These are phyloP conservation scores for Haberlea rhodopensis DNA, from an alignment of 257 asterid genomes.

Conservation along the genomic window DNA sequence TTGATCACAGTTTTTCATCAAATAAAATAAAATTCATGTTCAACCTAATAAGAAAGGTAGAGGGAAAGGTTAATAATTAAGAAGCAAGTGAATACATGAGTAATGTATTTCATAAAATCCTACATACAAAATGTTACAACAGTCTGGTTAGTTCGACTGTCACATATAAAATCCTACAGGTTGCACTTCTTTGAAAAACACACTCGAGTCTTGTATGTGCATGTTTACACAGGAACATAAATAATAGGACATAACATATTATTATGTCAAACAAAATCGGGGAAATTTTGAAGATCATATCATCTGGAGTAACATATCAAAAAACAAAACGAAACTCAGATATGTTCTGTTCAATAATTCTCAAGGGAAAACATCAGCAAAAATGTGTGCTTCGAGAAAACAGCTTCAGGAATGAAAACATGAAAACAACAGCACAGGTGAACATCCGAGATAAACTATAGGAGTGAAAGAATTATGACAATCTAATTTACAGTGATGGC, in stretches of 20 bases:
- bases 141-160: no score
- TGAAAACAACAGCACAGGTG: not conserved
- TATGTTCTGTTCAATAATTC: not conserved
- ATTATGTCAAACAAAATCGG: no score
- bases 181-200: no score
- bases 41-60: not conserved
- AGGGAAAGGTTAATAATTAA: not conserved
- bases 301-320: no score
- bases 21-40: not conserved
- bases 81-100: not conserved
- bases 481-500: conserved; percentile 13
- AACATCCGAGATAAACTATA: not conserved
- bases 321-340: not conserved
- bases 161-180: no score
- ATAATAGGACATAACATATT: no score
- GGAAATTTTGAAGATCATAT: no score
- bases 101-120: no score
- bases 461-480: conserved; percentile 1
- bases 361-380: conserved; percentile 1
- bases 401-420: conserved; percentile 1
- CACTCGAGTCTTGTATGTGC: no score
- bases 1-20: no score
- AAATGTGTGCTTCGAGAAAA: conserved; percentile 1
- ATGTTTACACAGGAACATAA: no score
- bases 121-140: no score